Conservation (phyloP, 768 basidiomycete genomes). For the Amanita subjunquillea region DNA sequence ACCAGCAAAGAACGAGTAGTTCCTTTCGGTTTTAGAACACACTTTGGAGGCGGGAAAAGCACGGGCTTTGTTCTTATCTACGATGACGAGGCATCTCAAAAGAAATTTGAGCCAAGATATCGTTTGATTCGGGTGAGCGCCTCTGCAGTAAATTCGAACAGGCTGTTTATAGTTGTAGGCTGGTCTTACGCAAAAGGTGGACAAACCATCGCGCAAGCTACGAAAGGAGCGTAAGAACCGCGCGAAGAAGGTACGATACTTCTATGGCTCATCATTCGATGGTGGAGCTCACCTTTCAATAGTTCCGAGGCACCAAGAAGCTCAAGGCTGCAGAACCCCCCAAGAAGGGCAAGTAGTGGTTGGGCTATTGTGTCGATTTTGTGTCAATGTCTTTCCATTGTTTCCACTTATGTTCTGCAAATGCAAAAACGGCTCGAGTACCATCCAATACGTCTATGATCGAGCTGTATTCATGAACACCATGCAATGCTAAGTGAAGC, state of each 20-base stretch:
- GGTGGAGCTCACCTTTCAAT: constrained; percentile 10
- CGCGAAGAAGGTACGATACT: constrained; percentile 76
- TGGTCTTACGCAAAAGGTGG: constrained; percentile 65
- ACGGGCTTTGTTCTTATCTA: constrained; percentile 98
- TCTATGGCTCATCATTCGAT: neutral
- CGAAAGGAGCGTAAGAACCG: constrained; percentile 99
- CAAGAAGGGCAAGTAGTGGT: constrained; percentile 83
- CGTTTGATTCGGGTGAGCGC: constrained; percentile 83
- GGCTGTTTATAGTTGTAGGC: constrained; percentile 30
- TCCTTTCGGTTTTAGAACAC: constrained; percentile 88
- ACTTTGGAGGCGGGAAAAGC: constrained; percentile 96
- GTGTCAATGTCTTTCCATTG: constrained; percentile 19
- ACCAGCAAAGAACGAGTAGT: constrained; percentile 84
- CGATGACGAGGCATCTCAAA: constrained; percentile 90
- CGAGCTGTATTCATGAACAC: constrained; percentile 9
- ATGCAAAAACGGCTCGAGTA: constrained; percentile 4
- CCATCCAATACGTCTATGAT: constrained; percentile 8
- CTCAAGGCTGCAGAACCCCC: constrained; percentile 82
- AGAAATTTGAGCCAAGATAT: constrained; percentile 95
- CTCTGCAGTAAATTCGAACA: neutral
- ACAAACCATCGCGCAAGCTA: constrained; percentile 91
- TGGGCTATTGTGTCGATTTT: constrained; percentile 16
- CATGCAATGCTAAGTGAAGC: constrained; percentile 12
- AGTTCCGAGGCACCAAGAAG: constrained; percentile 97
- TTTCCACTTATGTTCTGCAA: neutral